A percentile compares a stretch with the other conserved stretches of the same genome.
phyloP scores from a whole-genome alignment of 148 eudicot genomes.

The Rhododendron simsii region DNA sequence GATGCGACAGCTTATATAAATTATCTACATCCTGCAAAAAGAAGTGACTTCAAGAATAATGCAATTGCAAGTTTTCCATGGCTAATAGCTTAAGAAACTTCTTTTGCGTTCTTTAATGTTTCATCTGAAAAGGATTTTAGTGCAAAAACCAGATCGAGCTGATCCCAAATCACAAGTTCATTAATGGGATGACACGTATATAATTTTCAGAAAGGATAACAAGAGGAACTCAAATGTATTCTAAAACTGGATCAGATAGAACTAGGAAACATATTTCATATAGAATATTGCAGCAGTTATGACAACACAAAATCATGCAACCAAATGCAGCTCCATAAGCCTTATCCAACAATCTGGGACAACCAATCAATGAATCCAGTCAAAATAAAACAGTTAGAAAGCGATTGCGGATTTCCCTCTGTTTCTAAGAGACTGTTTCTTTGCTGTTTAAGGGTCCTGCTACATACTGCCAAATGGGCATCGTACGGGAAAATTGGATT shows the following conservation, averaged over 20 bases:
- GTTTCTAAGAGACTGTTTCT: not conserved
- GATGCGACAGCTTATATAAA: not conserved
- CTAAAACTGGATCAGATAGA: not conserved
- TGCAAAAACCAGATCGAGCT: not conserved
- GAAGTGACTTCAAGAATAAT: not conserved
- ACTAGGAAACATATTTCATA: not conserved
- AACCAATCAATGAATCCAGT: not conserved
- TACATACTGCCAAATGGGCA: too few relatives aligned
- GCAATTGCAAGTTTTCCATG: conserved; percentile 2
- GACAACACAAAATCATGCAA: not conserved
- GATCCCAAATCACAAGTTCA: not conserved
- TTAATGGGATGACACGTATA: not conserved
- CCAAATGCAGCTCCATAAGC: not conserved
- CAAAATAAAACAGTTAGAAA: not conserved
- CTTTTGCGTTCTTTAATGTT: not conserved
- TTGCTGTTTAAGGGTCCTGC: not conserved
- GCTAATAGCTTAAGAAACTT: not conserved
- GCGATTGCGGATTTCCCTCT: not conserved
- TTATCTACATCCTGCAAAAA: not conserved
- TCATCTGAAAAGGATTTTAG: not conserved
- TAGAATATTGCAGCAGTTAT: not conserved
- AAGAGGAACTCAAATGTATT: not conserved
- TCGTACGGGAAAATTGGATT: too few relatives aligned
- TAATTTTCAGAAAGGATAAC: not conserved
- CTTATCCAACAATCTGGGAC: not conserved